Evolutionary conservation across 768 basidiomycete species (phyloP).

Genomic region (Hemileccinum rubropunctum): DNA sequence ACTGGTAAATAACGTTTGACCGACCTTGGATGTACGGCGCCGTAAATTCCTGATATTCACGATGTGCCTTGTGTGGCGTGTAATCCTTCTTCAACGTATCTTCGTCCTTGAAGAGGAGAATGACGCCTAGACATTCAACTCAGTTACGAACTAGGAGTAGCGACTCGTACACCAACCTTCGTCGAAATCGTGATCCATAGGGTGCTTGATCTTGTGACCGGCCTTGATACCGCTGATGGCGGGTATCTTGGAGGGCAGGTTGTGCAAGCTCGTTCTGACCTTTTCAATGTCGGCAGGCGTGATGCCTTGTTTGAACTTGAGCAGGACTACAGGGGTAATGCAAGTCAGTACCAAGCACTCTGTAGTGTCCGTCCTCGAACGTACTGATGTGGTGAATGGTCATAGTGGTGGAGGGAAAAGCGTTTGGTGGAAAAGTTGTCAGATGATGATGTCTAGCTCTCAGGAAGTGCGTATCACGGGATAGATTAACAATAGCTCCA

Average conservation of each 20-base stretch:
- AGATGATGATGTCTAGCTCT: too few relatives aligned
- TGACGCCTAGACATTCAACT: slow-evolving; percentile 11
- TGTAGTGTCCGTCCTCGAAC: background rate
- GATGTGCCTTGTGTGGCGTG: slow-evolving; percentile 13
- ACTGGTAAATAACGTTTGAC: background rate
- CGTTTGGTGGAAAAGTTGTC: too few relatives aligned
- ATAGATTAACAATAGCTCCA: background rate
- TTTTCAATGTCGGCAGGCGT: slow-evolving; percentile 5
- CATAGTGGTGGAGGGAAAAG: slow-evolving; percentile 5
- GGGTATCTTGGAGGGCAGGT: slow-evolving; percentile 18
- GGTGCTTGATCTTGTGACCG: slow-evolving; percentile 17
- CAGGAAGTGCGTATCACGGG: background rate
- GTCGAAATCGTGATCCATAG: slow-evolving; percentile 21
- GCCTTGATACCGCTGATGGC: slow-evolving; percentile 11
- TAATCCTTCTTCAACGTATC: slow-evolving; percentile 12
- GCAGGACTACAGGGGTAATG: slow-evolving; percentile 11
- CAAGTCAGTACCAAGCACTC: background rate
- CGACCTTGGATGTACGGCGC: slow-evolving; percentile 20
- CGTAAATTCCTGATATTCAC: slow-evolving; percentile 1
- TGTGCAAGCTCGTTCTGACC: background rate
- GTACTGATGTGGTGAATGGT: slow-evolving; percentile 24
- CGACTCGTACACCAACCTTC: slow-evolving; percentile 12
- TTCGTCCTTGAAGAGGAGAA: slow-evolving; percentile 22
- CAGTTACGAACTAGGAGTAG: too few relatives aligned
- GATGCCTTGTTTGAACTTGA: slow-evolving; percentile 20